A percentile compares a stretch with the other conserved stretches of the same genome.
These are phyloP conservation scores for Kwoniella sp. DNA, from an alignment of 768 basidiomycete species.

Conservation along the genomic window DNA sequence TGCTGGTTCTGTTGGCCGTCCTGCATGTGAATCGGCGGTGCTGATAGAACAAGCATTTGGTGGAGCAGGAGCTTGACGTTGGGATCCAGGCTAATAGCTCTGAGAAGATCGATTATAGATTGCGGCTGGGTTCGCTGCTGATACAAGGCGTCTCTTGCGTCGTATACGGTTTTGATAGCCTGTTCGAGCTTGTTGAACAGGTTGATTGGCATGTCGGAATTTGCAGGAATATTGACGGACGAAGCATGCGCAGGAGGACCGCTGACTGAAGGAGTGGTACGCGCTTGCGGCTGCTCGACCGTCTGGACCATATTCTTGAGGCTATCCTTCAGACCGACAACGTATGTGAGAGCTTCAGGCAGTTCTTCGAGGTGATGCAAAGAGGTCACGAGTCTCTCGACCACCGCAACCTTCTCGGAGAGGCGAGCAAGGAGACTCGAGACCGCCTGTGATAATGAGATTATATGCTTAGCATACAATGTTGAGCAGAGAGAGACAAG, in stretches of 20 bases:
- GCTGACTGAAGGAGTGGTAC: not conserved
- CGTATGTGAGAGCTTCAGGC: constrained; percentile 21
- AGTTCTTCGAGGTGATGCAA: constrained; percentile 19
- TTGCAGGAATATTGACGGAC: not conserved
- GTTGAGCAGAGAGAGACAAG: too few species aligned
- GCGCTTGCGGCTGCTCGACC: not conserved
- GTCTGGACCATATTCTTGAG: constrained; percentile 1
- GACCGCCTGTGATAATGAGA: not conserved
- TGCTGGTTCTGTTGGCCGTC: not conserved
- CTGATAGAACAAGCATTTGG: not conserved
- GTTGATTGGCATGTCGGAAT: not conserved
- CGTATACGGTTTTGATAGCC: not conserved
- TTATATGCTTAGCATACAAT: too few species aligned
- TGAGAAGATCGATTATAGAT: not conserved
- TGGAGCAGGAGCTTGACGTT: not conserved
- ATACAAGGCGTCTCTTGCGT: not conserved
- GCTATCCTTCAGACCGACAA: constrained; percentile 20
- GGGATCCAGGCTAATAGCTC: not conserved
- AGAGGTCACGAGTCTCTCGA: constrained; percentile 5
- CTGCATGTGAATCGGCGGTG: too few species aligned
- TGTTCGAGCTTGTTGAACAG: not conserved
- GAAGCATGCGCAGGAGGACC: not conserved
- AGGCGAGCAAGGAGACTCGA: not conserved
- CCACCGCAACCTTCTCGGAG: not conserved
- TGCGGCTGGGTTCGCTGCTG: not conserved